Evolutionary conservation across 164 flowering plant species (phyloP), one percentile per base, ranked within the genome.

Genomic region (Taxillus chinensis): DNA sequence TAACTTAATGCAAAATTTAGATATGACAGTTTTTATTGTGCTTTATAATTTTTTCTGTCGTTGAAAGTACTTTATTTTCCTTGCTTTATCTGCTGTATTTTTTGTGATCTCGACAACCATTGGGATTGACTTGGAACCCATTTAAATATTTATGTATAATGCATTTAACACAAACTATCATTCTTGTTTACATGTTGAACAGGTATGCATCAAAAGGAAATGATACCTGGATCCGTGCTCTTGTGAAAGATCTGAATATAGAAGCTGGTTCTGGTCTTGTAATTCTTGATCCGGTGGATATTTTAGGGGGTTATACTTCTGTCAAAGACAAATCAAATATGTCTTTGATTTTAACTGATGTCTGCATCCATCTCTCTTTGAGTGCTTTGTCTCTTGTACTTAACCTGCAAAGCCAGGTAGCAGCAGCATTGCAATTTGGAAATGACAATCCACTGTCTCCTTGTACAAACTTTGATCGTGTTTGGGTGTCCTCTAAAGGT

Each of bases 251-350:
- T 81, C 74, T 95, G 64, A 84, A 80, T 40, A 63, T 91, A 63
- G 99, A 95, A 78, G 83, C 97, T 76, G 99, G 99, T 76, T 95
- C 99, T 59, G 99, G 99, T 64, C 88, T 91, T 64, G 72, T 82
- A 39, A 70, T 95, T 80, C 89, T 95, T 69, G 93, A 91, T 71
- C 97, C 97, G 39, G 85, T 91, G 62, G 99, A 95, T 75, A 75
- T 91, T 57, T 86, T 92, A 14, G 96, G 85, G 46, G 97, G 96
- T 57, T 91, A 86, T 72, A 95, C 97, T 57, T 89, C 91, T 60
- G 80, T 91, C 10, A 95, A 86, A 63, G 97, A 91, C 68, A 91
- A 89, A 73, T 86, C 90, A 49, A 91, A 80, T 72, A 78, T 91
- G 64, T 91, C 96, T 45, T 67, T 95, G 58, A 54, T 81, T 64